Evolutionary conservation across 345 rosid genomes (phyloP).

Genomic region (Syzygium oleosum): DNA sequence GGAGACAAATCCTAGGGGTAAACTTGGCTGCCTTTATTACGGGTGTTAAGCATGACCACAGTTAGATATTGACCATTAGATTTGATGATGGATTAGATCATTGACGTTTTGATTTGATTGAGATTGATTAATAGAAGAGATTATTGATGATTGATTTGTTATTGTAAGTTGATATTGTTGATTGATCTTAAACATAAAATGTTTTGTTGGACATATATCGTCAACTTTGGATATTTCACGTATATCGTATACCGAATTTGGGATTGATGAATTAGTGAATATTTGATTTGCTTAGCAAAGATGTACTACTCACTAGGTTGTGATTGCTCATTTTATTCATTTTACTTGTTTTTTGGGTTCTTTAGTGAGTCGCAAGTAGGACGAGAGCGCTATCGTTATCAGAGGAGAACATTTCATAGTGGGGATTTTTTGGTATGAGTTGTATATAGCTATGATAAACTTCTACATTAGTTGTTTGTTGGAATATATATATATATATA

Average conservation of each 20-base stretch:
- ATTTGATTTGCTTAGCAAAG: neutral
- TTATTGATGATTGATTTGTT: neutral
- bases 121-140: no score
- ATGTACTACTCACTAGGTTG: accelerated
- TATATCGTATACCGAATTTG: neutral
- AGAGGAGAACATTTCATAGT: no score
- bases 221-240: accelerated
- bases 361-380: neutral
- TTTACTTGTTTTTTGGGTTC: neutral
- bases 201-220: no score
- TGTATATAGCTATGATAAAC: no score
- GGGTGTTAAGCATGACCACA: neutral
- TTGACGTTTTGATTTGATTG: accelerated
- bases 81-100: neutral
- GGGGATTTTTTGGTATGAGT: no score
- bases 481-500: no score
- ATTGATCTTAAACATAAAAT: neutral
- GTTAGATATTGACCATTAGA: neutral
- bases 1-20: no score
- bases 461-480: no score
- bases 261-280: neutral
- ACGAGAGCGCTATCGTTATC: neutral
- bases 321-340: neutral
- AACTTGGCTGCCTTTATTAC: neutral
- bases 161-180: neutral